Percentiles rank a stretch among this genome's conserved stretches.
phyloP scores from a whole-genome alignment of 257 asterid species.

The Plantago major region DNA sequence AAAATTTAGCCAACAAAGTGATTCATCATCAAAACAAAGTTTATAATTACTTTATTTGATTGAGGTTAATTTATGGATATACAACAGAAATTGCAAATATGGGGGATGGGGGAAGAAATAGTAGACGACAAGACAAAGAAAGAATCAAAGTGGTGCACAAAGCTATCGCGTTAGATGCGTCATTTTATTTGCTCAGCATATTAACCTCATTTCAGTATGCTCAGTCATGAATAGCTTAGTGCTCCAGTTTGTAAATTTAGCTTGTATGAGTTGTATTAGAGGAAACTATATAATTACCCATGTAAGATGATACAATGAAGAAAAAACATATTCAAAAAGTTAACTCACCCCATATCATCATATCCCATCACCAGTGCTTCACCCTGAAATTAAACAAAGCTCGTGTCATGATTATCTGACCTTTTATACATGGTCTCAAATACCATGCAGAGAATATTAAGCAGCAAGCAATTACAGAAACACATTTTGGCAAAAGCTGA shows the following conservation, averaged over 20 bases:
- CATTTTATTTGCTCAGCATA: no score
- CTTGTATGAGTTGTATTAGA: conserved; percentile 8
- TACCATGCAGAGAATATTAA: not conserved
- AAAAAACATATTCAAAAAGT: not conserved
- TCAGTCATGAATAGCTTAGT: not conserved
- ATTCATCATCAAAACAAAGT: no score
- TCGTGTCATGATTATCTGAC: conserved; percentile 22
- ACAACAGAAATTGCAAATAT: no score
- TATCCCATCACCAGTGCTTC: conserved; percentile 99
- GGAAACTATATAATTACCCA: conserved; percentile 16
- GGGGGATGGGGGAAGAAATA: no score
- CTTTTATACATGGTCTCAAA: conserved; percentile 10
- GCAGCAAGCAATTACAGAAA: conserved; percentile 13
- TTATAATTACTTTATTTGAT: no score
- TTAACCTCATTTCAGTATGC: not conserved
- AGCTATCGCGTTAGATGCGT: no score
- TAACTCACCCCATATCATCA: conserved; percentile 98
- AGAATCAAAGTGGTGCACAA: no score
- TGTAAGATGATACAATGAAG: conserved; percentile 9
- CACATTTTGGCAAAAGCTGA: conserved; percentile 9
- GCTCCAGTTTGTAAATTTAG: conserved; percentile 9
- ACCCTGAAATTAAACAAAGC: conserved; percentile 62
- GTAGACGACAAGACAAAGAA: no score
- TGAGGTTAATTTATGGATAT: no score
- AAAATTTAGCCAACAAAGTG: no score